These are phyloP conservation scores for Conringia planisiliqua DNA, from an alignment of 345 rosid genomes.

Conservation along the genomic window DNA sequence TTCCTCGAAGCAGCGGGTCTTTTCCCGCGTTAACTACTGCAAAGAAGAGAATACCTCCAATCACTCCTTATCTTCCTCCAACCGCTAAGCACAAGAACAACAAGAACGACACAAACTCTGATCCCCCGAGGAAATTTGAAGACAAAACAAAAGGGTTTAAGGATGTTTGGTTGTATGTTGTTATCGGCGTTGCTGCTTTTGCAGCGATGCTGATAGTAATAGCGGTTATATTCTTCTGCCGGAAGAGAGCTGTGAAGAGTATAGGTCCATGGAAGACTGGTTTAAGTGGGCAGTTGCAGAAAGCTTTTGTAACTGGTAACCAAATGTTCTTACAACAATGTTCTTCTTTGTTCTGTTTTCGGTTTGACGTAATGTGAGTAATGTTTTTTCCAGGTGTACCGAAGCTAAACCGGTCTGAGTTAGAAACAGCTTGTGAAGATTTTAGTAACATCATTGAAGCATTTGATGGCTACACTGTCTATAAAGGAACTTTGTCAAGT, in stretches of 20 bases:
- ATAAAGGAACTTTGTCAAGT: slow-evolving; percentile 94
- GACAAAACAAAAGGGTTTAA: slow-evolving; percentile 31
- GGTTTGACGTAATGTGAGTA: background rate
- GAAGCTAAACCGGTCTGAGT: slow-evolving; percentile 73
- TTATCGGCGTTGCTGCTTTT: slow-evolving; percentile 37
- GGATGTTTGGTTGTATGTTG: slow-evolving; percentile 50
- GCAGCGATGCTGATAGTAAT: slow-evolving; percentile 35
- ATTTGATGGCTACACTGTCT: slow-evolving; percentile 50
- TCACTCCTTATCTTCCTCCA: slow-evolving; percentile 16
- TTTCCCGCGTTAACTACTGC: slow-evolving; percentile 69
- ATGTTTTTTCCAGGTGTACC: slow-evolving; percentile 71
- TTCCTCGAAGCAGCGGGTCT: slow-evolving; percentile 74
- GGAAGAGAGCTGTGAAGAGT: slow-evolving; percentile 50
- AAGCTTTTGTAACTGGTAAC: slow-evolving; percentile 82
- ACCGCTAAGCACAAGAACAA: background rate
- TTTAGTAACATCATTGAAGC: slow-evolving; percentile 88
- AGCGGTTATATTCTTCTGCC: slow-evolving; percentile 37
- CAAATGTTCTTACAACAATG: background rate
- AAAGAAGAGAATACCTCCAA: slow-evolving; percentile 33
- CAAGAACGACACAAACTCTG: slow-evolving; percentile 1
- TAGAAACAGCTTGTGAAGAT: slow-evolving; percentile 98
- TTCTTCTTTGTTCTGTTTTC: background rate
- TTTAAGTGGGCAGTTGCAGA: slow-evolving; percentile 91
- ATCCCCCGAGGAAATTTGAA: slow-evolving; percentile 7
- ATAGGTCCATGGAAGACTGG: slow-evolving; percentile 96